A percentile compares a stretch with the other conserved stretches of the same genome.
Conservation (phyloP, 805 yeast genomes). For the Sporopachydermia lactativora region DNA sequence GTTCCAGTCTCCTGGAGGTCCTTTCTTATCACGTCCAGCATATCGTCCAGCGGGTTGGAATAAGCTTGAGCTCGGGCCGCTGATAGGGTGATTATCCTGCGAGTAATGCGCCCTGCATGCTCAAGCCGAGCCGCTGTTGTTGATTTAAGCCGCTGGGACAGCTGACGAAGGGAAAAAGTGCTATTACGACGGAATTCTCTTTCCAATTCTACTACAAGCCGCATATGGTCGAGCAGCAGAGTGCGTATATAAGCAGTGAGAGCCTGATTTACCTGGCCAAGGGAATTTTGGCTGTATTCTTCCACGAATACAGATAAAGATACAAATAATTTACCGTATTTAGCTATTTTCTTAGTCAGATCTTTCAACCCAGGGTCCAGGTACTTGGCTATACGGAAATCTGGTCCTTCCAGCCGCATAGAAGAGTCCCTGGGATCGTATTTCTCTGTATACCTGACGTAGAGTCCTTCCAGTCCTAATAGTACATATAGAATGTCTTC, state of each 20-base stretch:
- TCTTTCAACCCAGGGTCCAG: constrained; percentile 65
- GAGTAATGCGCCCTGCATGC: constrained; percentile 44
- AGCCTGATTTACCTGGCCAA: constrained; percentile 65
- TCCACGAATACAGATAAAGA: constrained; percentile 49
- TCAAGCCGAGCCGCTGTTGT: constrained; percentile 26
- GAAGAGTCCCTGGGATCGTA: constrained; percentile 34
- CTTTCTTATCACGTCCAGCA: constrained; percentile 23
- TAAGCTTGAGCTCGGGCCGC: constrained; percentile 19
- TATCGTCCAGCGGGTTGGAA: constrained; percentile 19
- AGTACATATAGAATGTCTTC: constrained; percentile 58
- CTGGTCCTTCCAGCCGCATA: constrained; percentile 51
- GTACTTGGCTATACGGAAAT: constrained; percentile 54
- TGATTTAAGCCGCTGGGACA: constrained; percentile 36
- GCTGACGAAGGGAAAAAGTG: constrained; percentile 40
- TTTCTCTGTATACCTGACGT: constrained; percentile 51
- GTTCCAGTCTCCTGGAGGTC: constrained; percentile 30
- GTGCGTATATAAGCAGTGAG: constrained; percentile 46
- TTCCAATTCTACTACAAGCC: constrained; percentile 29
- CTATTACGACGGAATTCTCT: constrained; percentile 32
- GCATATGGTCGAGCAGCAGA: constrained; percentile 22
- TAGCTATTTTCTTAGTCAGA: constrained; percentile 44
- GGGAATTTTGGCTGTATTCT: constrained; percentile 34
- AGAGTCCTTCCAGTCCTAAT: constrained; percentile 60
- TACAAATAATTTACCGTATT: constrained; percentile 47
- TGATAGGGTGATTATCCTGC: constrained; percentile 32